Conservation (phyloP, 1,139 yeast species). For the Pichia sp. region DNA sequence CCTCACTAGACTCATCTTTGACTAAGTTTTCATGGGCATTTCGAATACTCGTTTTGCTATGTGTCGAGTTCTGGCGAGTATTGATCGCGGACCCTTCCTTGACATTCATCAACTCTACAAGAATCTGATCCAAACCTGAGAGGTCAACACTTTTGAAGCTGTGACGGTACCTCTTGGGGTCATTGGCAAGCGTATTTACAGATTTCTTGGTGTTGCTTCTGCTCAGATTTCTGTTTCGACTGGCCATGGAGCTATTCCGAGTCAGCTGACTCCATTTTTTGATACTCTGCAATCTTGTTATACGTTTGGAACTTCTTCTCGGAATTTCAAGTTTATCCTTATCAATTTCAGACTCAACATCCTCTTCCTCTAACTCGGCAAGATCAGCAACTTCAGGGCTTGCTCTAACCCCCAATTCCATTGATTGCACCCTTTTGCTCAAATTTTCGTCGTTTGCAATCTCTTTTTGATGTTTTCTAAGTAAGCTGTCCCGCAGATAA, state of each 20-base stretch:
- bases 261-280: neutral
- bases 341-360: neutral
- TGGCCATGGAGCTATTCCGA: neutral
- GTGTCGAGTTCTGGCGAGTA: neutral
- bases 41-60: neutral
- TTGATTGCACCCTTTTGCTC: neutral
- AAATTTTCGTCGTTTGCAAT: slow-evolving; percentile 6
- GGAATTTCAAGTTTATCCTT: slow-evolving; percentile 14
- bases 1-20: neutral
- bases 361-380: neutral
- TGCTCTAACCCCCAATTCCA: neutral
- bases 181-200: slow-evolving; percentile 11
- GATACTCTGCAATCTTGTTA: neutral
- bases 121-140: slow-evolving; percentile 11
- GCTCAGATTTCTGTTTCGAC: neutral
- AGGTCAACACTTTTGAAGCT: slow-evolving; percentile 15
- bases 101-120: slow-evolving; percentile 9
- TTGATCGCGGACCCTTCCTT: neutral
- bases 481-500: slow-evolving; percentile 11
- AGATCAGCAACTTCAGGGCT: no score
- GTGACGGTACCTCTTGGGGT: slow-evolving; percentile 4
- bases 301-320: slow-evolving; percentile 19
- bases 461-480: slow-evolving; percentile 10
- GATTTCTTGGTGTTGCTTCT: slow-evolving; percentile 4
- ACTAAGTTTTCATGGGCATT: neutral